phyloP scores from a whole-genome alignment of 2,329 filamentous ascomycete genomes.

The Chaetomium globosum region DNA sequence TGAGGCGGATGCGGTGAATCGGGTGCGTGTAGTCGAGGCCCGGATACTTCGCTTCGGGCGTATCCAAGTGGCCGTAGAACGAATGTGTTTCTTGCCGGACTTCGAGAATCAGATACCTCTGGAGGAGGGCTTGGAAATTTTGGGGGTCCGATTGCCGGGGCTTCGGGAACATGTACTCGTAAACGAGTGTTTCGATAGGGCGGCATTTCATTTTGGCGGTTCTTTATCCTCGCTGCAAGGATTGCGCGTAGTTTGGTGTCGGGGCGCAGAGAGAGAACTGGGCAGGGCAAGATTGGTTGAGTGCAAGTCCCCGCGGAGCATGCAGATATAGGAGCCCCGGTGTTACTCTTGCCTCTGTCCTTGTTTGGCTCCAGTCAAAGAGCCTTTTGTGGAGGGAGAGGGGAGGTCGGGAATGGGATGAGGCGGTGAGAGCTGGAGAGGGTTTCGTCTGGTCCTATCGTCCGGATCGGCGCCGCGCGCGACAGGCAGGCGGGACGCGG shows the following conservation, averaged over 20 bases:
- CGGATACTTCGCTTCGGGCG: slow-evolving; percentile 78
- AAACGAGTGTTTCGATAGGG: slow-evolving; percentile 71
- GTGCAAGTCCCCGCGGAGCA: background rate
- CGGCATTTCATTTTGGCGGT: slow-evolving; percentile 66
- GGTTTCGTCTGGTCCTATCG: slow-evolving; percentile 12
- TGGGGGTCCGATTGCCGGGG: slow-evolving; percentile 68
- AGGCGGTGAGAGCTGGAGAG: slow-evolving; percentile 2
- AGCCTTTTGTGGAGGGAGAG: background rate
- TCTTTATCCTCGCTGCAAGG: background rate
- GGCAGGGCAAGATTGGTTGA: background rate
- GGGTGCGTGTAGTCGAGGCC: slow-evolving; percentile 75
- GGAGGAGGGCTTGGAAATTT: slow-evolving; percentile 70
- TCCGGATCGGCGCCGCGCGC: slow-evolving; percentile 24
- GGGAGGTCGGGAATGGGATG: background rate
- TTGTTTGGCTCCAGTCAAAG: background rate
- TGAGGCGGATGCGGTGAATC: slow-evolving; percentile 75
- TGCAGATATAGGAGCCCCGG: background rate
- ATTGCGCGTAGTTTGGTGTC: background rate
- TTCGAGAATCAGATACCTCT: slow-evolving; percentile 72
- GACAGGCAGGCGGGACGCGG: slow-evolving; percentile 15
- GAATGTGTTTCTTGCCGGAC: slow-evolving; percentile 76
- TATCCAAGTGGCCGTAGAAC: slow-evolving; percentile 79
- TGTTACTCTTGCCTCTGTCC: background rate
- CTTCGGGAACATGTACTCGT: slow-evolving; percentile 72
- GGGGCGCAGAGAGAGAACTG: background rate